Evolutionary conservation across 441 rosid genomes (phyloP).

Genomic region (Rhodomyrtus psidioides): DNA sequence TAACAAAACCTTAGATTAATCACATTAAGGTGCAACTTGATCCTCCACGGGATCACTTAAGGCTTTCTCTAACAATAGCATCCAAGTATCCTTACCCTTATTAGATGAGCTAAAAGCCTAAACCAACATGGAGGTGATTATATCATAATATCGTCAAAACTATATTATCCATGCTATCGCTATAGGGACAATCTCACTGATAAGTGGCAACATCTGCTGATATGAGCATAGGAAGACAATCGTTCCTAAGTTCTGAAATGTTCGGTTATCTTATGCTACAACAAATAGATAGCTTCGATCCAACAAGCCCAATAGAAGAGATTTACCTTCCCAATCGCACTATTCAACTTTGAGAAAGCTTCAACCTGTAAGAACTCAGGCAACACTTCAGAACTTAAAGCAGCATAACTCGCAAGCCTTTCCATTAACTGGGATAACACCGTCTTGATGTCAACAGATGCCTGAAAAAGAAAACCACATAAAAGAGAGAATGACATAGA

Average conservation of each 20-base stretch:
- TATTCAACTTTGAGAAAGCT: conserved; percentile 93
- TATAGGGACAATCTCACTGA: background rate
- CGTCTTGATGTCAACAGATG: conserved; percentile 94
- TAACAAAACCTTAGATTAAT: background rate
- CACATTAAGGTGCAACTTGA: background rate
- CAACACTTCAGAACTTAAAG: conserved; percentile 73
- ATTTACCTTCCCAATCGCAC: conserved; percentile 91
- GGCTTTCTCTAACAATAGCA: background rate
- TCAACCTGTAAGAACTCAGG: conserved; percentile 98
- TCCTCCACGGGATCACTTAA: background rate
- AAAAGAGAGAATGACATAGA: background rate
- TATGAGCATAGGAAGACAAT: background rate
- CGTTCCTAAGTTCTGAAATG: background rate
- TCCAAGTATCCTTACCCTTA: background rate
- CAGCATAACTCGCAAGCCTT: conserved; percentile 94
- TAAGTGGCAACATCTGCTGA: background rate
- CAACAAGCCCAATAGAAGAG: background rate
- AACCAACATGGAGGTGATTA: background rate
- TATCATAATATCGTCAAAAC: background rate
- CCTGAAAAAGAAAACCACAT: conserved; percentile 39
- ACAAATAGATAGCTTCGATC: background rate
- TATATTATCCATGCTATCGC: background rate
- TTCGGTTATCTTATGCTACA: background rate
- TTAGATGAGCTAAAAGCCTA: background rate
- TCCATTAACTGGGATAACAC: conserved; percentile 96